Evolutionary conservation across 768 basidiomycete genomes (phyloP).

Genomic region (Gymnopilus dilepis): DNA sequence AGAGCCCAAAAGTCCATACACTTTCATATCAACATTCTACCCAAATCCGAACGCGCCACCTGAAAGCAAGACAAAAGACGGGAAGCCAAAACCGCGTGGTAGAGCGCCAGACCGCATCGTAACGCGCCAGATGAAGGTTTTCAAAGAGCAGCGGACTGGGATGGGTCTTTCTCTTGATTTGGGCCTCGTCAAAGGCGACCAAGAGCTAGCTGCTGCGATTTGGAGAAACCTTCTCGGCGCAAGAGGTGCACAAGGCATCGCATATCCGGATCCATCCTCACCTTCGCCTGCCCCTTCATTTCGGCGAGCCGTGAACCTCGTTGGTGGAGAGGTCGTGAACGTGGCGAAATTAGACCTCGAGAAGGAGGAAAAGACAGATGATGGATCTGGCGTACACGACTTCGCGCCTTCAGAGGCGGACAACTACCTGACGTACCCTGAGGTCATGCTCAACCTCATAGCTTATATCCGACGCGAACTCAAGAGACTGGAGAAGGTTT

Average conservation of each 20-base stretch:
- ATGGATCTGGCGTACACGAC: conserved; percentile 75
- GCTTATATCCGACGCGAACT: conserved; percentile 76
- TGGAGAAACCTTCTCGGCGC: conserved; percentile 94
- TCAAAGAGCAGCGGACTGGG: conserved; percentile 92
- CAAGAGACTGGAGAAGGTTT: conserved; percentile 61
- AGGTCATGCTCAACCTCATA: conserved; percentile 74
- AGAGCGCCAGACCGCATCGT: conserved; percentile 81
- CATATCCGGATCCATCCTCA: conserved; percentile 37
- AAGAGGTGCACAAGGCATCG: conserved; percentile 77
- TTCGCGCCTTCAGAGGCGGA: conserved; percentile 63
- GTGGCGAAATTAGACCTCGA: conserved; percentile 61
- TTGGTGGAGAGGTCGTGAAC: conserved; percentile 66
- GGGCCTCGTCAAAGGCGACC: conserved; percentile 74
- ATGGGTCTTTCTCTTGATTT: conserved; percentile 81
- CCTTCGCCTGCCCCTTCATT: conserved; percentile 37
- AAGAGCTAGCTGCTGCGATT: conserved; percentile 83
- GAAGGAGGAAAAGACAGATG: conserved; percentile 64
- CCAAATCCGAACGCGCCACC: conserved; percentile 47
- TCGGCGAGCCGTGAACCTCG: conserved; percentile 72
- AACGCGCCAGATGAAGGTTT: conserved; percentile 86
- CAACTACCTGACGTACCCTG: conserved; percentile 75
- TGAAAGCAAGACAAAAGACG: conserved; percentile 19
- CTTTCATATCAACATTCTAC: conserved; percentile 50
- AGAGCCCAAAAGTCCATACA: conserved; percentile 48
- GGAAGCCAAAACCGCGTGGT: conserved; percentile 29